Base-by-base conservation (phyloP, 192 early-diverging fungal species). In the Ambispora gerdemannii region DNA sequence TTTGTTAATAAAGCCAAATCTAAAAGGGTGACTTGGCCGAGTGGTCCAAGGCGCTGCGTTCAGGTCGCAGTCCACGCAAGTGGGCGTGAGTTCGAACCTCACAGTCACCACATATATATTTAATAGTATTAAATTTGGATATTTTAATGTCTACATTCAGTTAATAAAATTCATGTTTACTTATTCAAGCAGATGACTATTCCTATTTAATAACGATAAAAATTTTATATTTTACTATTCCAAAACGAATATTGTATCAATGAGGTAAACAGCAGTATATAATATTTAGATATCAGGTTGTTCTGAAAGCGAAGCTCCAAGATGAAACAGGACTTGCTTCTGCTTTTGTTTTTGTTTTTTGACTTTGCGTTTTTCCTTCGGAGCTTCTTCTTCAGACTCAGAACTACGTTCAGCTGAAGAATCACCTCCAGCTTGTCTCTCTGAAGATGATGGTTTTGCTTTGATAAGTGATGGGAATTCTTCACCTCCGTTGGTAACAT, bases 31-130 rank as follows among this genome's bases (percentile, higher is more conserved):
- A 70, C 67, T 43, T 70, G 67, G 67, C 67, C 67, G 67, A 70
- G 67, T 70, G 67, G 67, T 70, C 67, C 58, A 70, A 70, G 67
- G 67, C 67, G 67, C 67, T 59, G 55, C 53, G 67, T 70, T 70
- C 67, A 70, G 67, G 67, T 70, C 67, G 53, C 55, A 59, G 67
- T 70, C 67, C 49, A 35, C 53, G 53, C 27, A 11, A 70, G 53
- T 35, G 52, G 67, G 67, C 67, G 67, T 70, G 67, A 70, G 67
- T 70, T 70, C 67, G 55, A 70, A 70, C 52, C 67, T 70, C 67
- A 70, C 67, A 43, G 67, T 70, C 55, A 59, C 55, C 67, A 70
- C n/a, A n/a, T n/a, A n/a, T n/a, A n/a, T n/a, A n/a, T n/a, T n/a
- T n/a, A n/a, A n/a, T n/a, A n/a, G n/a, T n/a, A n/a, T n/a, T n/a